A percentile compares a stretch with the other conserved stretches of the same genome.
Conservation (phyloP, 106 monocot species). For the Triglochin maritima region DNA sequence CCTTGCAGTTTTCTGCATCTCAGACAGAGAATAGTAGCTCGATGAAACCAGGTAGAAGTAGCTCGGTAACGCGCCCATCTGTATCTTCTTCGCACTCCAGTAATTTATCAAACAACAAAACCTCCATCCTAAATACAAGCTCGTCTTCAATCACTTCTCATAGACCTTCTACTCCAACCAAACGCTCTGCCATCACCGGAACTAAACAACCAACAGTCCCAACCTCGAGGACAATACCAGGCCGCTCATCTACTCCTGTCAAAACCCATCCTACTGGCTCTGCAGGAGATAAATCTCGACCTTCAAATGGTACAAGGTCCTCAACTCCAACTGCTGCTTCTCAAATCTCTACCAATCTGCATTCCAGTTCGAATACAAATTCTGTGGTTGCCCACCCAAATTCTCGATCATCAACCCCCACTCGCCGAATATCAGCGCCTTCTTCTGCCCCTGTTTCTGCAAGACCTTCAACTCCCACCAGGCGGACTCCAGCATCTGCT, state of each 20-base stretch:
- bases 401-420: constrained; percentile 8
- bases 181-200: constrained; percentile 10
- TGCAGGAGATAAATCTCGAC: constrained; percentile 23
- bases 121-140: constrained; percentile 51
- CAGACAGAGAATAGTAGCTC: constrained; percentile 29
- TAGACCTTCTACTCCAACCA: constrained; percentile 69
- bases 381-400: background rate
- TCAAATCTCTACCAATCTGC: constrained; percentile 2
- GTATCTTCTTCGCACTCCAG: constrained; percentile 21
- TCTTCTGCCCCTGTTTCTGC: constrained; percentile 15
- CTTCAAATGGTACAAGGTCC: constrained; percentile 22
- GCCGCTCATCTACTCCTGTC: constrained; percentile 47
- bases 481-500: constrained; percentile 25
- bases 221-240: constrained; percentile 18
- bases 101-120: constrained; percentile 35
- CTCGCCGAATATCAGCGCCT: background rate
- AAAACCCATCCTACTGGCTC: constrained; percentile 32
- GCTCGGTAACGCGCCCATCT: constrained; percentile 46
- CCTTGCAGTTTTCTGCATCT: constrained; percentile 33
- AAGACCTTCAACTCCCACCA: constrained; percentile 60
- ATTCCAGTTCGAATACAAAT: constrained; percentile 2
- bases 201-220: constrained; percentile 9
- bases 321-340: constrained; percentile 32
- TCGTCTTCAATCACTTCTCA: constrained; percentile 41
- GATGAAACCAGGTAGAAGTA: constrained; percentile 44